Evolutionary conservation across 345 rosid genomes (phyloP).

Genomic region (Rubroshorea leprosula): DNA sequence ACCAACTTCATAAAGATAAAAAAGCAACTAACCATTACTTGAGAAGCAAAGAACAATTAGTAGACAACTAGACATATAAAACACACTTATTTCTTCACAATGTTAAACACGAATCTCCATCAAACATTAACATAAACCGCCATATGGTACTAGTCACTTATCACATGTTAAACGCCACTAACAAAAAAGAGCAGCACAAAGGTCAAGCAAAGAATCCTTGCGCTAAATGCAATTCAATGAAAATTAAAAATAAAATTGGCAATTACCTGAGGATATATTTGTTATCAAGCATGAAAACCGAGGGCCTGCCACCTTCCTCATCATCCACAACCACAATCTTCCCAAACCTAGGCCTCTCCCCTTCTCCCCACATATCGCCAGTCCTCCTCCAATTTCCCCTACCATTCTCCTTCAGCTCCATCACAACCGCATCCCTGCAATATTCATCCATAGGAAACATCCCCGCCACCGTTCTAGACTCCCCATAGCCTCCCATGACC

Average conservation of each 20-base stretch:
- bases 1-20: not conserved
- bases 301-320: constrained; percentile 35
- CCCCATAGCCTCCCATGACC: constrained; percentile 97
- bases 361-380: constrained; percentile 78
- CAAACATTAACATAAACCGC: not conserved
- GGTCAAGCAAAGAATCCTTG: not conserved
- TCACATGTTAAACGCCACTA: not conserved
- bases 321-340: constrained; percentile 65
- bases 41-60: not conserved
- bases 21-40: not conserved
- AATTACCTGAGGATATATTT: constrained; percentile 62
- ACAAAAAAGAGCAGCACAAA: not conserved
- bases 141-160: not conserved
- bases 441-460: constrained; percentile 82
- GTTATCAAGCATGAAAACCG: constrained; percentile 68
- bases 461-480: constrained; percentile 66
- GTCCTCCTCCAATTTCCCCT: constrained; percentile 59
- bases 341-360: constrained; percentile 59
- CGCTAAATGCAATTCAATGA: not conserved
- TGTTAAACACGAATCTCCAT: not conserved
- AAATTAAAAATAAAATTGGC: not conserved
- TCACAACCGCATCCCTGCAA: constrained; percentile 69
- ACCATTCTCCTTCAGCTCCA: constrained; percentile 41
- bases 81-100: too few species aligned
- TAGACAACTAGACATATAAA: too few species aligned